Base-by-base conservation (phyloP, 2,329 filamentous ascomycete genomes). In the Sporothrix globosa region DNA sequence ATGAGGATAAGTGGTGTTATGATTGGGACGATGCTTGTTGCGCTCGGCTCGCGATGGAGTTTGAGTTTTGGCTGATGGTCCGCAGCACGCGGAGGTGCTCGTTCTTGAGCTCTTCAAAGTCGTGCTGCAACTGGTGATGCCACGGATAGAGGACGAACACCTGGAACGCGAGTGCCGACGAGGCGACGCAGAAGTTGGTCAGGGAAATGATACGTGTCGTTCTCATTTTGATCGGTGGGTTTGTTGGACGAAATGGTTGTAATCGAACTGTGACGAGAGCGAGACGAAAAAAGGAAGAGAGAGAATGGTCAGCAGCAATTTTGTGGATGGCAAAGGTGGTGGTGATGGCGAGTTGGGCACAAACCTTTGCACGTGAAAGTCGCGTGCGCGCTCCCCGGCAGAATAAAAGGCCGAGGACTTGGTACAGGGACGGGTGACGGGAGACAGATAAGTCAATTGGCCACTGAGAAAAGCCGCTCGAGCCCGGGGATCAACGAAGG, bases 141-240 rank as follows among this genome's bases (percentile, higher is more conserved):
- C 89, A 91, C 1, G 89, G 89, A 78, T 91, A 91, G 13, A 91
- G 82, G 52, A 91, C 89, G 74, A 87, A 88, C 66, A 91, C 87
- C 79, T 91, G 89, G 78, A 91, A 91, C 48, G 82, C 82, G 46
- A 91, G 82, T 0, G 89, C 89, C 4, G 88, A 90, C 41, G 84
- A 84, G 68, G 88, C 89, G 72, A 91, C 87, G 73, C 85, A 76
- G 76, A 91, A 91, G 80, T 91, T 90, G 72, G 87, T 88, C 72
- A 89, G 74, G 13, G 87, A 89, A 73, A 90, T 81, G 67, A 78
- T 74, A 66, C 82, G 81, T 14, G 83, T 83, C 74, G 82, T 75
- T 17, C 69, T 48, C 74, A 75, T 76, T n/a, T 41, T 73, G 71
- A 30, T 19, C 46, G 34, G 17, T 14, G 24, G 14, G 14, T 63